Evolutionary conservation across 129 eudicot species (phyloP).

Genomic region (Sambucus nigra): DNA sequence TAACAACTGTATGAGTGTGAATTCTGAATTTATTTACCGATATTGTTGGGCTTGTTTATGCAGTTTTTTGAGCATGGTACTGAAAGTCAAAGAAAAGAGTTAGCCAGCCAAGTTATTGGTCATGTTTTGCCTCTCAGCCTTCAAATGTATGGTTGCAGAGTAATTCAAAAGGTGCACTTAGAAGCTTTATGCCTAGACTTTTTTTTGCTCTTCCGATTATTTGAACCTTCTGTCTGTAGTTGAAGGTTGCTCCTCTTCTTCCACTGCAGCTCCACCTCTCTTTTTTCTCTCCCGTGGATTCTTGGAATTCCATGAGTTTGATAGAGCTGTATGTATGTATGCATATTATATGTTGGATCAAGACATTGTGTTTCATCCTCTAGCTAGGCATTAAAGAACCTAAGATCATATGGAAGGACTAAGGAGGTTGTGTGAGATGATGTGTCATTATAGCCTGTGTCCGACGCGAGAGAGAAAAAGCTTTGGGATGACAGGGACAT

Average conservation of each 20-base stretch:
- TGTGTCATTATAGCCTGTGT: too few relatives aligned
- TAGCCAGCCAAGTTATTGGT: conserved; percentile 58
- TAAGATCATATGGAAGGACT: too few relatives aligned
- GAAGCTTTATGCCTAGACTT: conserved; percentile 2
- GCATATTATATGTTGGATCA: too few relatives aligned
- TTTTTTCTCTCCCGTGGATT: too few relatives aligned
- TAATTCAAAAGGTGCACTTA: conserved; percentile 70
- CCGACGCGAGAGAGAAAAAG: too few relatives aligned
- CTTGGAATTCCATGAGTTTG: too few relatives aligned
- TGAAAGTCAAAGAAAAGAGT: conserved; percentile 61
- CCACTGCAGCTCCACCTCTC: background rate
- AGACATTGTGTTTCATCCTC: too few relatives aligned
- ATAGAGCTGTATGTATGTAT: too few relatives aligned
- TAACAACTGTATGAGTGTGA: background rate
- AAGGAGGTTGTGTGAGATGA: too few relatives aligned
- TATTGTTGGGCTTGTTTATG: conserved; percentile 7
- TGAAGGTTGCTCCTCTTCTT: background rate
- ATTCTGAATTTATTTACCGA: conserved; percentile 1
- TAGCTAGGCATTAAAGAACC: too few relatives aligned
- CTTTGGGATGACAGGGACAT: too few relatives aligned
- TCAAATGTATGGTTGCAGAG: conserved; percentile 96
- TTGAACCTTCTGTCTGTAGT: background rate
- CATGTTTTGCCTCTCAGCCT: conserved; percentile 88
- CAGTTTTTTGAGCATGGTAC: conserved; percentile 98
- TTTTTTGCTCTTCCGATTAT: background rate